A percentile compares a stretch with the other conserved stretches of the same genome.
Evolutionary conservation across 805 yeast genomes (phyloP).

Genomic region (Wickerhamomyces rabaulensis): DNA sequence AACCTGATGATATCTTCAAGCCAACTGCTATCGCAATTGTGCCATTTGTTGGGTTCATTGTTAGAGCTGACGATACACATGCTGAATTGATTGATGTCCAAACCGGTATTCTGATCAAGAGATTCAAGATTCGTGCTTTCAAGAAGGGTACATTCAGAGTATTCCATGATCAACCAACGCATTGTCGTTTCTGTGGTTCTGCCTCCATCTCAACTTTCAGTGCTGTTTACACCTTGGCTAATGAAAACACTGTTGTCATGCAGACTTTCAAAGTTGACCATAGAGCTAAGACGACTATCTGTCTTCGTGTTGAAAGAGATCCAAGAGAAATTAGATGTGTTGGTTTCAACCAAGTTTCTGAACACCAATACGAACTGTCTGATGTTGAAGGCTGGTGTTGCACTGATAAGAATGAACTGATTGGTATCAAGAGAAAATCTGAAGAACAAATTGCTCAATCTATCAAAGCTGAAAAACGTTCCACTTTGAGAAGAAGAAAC

Average conservation of each 20-base stretch:
- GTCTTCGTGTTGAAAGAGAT: slow-evolving; percentile 88
- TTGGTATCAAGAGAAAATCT: slow-evolving; percentile 55
- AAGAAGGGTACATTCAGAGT: slow-evolving; percentile 53
- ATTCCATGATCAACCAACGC: slow-evolving; percentile 80
- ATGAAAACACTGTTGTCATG: slow-evolving; percentile 51
- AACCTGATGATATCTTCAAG: slow-evolving; percentile 12
- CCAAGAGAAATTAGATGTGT: slow-evolving; percentile 86
- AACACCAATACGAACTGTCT: slow-evolving; percentile 61
- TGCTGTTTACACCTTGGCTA: slow-evolving; percentile 61
- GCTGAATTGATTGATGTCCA: slow-evolving; percentile 76
- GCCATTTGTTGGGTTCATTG: slow-evolving; percentile 70
- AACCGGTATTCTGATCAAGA: slow-evolving; percentile 65
- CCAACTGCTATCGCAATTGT: slow-evolving; percentile 44
- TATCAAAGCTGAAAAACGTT: slow-evolving; percentile 7
- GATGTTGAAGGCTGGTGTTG: slow-evolving; percentile 74
- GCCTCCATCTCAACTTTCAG: slow-evolving; percentile 72
- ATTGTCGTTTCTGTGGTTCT: slow-evolving; percentile 89
- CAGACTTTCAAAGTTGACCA: slow-evolving; percentile 73
- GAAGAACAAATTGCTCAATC: slow-evolving; percentile 24
- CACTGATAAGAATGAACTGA: slow-evolving; percentile 69
- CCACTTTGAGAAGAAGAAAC: slow-evolving; percentile 16
- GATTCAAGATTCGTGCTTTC: slow-evolving; percentile 56
- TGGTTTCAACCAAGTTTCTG: slow-evolving; percentile 73
- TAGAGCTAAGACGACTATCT: slow-evolving; percentile 72
- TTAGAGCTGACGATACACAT: slow-evolving; percentile 46